phyloP scores from a whole-genome alignment of 495 filamentous ascomycete species.

The Talaromyces liani region DNA sequence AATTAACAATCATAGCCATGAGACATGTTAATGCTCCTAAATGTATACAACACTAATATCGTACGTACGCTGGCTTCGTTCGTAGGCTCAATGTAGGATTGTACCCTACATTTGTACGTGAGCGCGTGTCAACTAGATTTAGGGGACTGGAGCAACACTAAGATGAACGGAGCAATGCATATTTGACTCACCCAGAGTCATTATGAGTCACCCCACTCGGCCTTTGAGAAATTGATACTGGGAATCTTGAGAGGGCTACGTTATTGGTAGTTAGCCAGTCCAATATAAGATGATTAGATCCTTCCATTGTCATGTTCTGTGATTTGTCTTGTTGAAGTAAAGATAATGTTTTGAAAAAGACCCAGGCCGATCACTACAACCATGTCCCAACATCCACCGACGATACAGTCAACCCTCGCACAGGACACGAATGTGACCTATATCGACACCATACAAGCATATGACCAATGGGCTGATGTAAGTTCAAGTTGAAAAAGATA shows the following conservation, averaged over 20 bases:
- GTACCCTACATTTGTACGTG: no score
- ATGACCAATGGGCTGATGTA: conserved; percentile 37
- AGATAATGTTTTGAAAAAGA: not conserved
- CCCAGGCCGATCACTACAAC: not conserved
- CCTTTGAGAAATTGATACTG: not conserved
- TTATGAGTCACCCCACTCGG: not conserved
- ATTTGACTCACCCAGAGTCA: not conserved
- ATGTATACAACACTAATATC: no score
- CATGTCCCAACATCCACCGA: conserved; percentile 4
- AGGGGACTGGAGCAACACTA: no score
- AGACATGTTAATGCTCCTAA: no score
- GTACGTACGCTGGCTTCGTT: no score
- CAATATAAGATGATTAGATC: not conserved
- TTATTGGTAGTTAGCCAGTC: not conserved
- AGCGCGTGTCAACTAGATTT: no score
- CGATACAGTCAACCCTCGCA: conserved; percentile 3
- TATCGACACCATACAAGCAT: conserved; percentile 33
- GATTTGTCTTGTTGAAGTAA: not conserved
- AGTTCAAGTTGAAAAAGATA: not conserved
- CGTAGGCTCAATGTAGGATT: no score
- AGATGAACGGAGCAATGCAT: not conserved
- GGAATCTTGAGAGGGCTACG: not conserved
- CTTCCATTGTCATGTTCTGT: not conserved
- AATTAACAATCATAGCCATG: no score
- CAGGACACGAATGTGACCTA: conserved; percentile 13